These are phyloP conservation scores for Cyberlindnera petersonii DNA, from an alignment of 805 yeast genomes.

Conservation along the genomic window DNA sequence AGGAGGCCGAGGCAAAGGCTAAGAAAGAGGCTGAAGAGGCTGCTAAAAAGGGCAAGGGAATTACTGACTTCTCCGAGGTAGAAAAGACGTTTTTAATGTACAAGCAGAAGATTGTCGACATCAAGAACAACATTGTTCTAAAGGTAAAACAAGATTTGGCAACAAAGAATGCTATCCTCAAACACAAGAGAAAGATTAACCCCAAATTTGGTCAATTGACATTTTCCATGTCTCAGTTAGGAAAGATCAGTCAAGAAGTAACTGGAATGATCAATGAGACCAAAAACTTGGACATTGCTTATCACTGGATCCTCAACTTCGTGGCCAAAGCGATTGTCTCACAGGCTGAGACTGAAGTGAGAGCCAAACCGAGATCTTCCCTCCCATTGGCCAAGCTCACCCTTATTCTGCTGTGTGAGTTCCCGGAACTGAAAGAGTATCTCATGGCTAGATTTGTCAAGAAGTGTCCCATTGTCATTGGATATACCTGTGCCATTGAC, in stretches of 20 bases:
- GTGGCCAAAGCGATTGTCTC: constrained; percentile 81
- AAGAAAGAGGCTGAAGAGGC: constrained; percentile 16
- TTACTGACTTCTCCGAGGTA: constrained; percentile 34
- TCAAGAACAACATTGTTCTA: constrained; percentile 56
- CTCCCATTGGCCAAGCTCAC: constrained; percentile 73
- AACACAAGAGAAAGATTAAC: constrained; percentile 71
- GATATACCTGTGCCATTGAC: constrained; percentile 69
- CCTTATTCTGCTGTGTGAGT: constrained; percentile 45
- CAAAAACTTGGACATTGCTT: constrained; percentile 47
- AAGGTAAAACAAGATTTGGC: constrained; percentile 51
- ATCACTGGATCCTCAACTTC: constrained; percentile 72
- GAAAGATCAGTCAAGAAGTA: constrained; percentile 48
- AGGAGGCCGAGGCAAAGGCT: constrained; percentile 18
- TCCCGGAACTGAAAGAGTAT: constrained; percentile 38
- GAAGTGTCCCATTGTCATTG: constrained; percentile 86
- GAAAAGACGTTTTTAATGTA: constrained; percentile 44
- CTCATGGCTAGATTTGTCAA: constrained; percentile 78
- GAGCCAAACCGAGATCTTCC: constrained; percentile 73
- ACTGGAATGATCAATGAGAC: constrained; percentile 46
- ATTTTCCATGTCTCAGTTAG: constrained; percentile 58
- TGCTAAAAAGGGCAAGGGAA: constrained; percentile 27
- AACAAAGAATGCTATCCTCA: constrained; percentile 49
- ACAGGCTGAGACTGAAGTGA: constrained; percentile 91
- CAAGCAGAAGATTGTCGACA: constrained; percentile 48
- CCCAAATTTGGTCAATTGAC: constrained; percentile 93